Percentiles rank a stretch among this genome's conserved stretches.
phyloP scores from a whole-genome alignment of 2,329 filamentous ascomycete genomes.

The Neonectria magnoliae region DNA sequence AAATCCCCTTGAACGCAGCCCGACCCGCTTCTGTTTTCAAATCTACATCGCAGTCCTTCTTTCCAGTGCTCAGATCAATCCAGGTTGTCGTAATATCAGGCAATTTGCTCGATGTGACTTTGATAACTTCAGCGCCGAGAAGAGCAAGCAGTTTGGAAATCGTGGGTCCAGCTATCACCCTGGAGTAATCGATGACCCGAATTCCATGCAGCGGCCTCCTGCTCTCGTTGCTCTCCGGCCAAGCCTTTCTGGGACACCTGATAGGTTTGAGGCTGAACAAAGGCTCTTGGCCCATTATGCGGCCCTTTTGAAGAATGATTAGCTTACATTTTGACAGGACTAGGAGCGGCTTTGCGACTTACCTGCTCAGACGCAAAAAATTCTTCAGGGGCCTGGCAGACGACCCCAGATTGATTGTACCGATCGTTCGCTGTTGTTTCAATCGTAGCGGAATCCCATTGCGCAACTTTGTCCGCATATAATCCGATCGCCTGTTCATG shows the following conservation, averaged over 20 bases:
- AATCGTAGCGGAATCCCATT: not conserved
- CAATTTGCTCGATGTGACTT: slow-evolving; percentile 52
- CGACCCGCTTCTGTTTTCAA: slow-evolving; percentile 38
- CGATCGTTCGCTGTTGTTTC: not conserved
- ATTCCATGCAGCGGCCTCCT: slow-evolving; percentile 60
- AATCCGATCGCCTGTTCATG: not conserved
- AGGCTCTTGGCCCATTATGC: slow-evolving; percentile 53
- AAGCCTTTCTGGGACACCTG: no score
- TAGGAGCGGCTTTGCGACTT: no score
- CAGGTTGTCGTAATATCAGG: slow-evolving; percentile 53
- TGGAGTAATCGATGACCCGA: slow-evolving; percentile 58
- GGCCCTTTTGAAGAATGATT: slow-evolving; percentile 37
- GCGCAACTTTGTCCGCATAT: not conserved
- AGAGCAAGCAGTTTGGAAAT: slow-evolving; percentile 55
- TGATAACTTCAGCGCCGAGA: slow-evolving; percentile 58
- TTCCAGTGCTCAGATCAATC: slow-evolving; percentile 60
- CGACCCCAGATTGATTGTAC: not conserved
- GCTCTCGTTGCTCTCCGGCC: slow-evolving; percentile 34
- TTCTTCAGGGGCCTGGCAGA: not conserved
- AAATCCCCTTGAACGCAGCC: slow-evolving; percentile 44
- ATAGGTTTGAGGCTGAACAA: no score
- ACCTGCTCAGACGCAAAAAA: slow-evolving; percentile 5
- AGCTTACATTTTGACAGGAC: no score
- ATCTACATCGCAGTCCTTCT: slow-evolving; percentile 58
- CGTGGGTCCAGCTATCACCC: slow-evolving; percentile 59